These are phyloP conservation scores for Cystobasidium sp. DNA, from an alignment of 1,284 basidiomycete species.

Conservation along the genomic window DNA sequence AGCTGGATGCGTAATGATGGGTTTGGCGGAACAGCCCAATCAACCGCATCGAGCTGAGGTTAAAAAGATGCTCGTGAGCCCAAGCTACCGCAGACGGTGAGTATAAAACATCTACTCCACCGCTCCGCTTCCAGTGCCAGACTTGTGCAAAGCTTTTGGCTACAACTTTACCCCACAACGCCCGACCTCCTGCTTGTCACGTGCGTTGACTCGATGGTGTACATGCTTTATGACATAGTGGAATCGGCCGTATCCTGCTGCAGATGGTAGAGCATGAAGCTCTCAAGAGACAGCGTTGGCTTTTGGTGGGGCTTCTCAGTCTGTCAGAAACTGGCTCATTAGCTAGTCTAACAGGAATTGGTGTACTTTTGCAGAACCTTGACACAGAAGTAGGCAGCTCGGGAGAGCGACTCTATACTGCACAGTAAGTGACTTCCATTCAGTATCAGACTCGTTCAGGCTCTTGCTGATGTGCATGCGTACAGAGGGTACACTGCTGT, in stretches of 20 bases:
- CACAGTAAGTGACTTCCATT: slow-evolving; percentile 16
- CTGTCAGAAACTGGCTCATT: not conserved
- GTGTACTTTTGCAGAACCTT: slow-evolving; percentile 10
- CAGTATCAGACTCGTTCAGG: not conserved
- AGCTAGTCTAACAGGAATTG: not conserved
- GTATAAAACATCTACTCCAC: not conserved
- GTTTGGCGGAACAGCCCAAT: slow-evolving; percentile 16
- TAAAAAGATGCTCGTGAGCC: slow-evolving; percentile 40
- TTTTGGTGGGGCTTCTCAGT: slow-evolving; percentile 8
- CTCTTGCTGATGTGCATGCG: not conserved
- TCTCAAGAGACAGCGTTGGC: not conserved
- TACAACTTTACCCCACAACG: not conserved
- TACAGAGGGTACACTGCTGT: slow-evolving; percentile 25
- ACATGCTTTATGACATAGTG: not conserved
- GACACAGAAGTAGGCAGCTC: slow-evolving; percentile 36
- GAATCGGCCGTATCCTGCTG: slow-evolving; percentile 12
- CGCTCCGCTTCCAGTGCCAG: too few relatives aligned
- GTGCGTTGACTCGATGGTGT: not conserved
- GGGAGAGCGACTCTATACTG: slow-evolving; percentile 32
- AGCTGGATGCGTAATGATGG: slow-evolving; percentile 31
- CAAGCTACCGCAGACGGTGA: slow-evolving; percentile 19
- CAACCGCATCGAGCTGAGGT: slow-evolving; percentile 35
- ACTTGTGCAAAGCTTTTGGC: not conserved
- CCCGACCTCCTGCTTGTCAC: not conserved
- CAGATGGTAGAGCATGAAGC: slow-evolving; percentile 24